Evolutionary conservation across 768 basidiomycete species (phyloP).

Genomic region (Hygrophoropsis aurantiaca): DNA sequence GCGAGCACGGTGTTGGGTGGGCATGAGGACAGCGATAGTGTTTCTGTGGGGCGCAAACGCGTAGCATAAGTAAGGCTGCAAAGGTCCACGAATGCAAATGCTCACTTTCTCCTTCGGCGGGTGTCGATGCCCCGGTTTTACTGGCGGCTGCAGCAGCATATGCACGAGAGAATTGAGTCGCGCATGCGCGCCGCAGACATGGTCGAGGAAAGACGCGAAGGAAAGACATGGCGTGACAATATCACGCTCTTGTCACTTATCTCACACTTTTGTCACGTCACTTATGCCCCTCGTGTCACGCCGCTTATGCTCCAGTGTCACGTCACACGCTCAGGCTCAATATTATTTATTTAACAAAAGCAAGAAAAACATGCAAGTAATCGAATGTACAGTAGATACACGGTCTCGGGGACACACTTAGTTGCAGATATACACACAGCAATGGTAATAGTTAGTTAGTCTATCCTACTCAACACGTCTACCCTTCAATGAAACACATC

Average conservation of each 20-base stretch:
- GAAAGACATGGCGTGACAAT: conserved; percentile 15
- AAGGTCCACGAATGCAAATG: neutral
- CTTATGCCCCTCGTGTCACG: too few species aligned
- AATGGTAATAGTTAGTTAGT: conserved; percentile 10
- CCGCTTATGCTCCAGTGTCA: too few species aligned
- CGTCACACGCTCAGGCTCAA: too few species aligned
- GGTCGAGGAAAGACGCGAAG: conserved; percentile 9
- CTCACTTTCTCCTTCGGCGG: neutral
- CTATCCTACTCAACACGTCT: too few species aligned
- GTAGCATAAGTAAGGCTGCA: too few species aligned
- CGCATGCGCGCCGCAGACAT: conserved; percentile 10
- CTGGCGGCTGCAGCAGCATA: conserved; percentile 10
- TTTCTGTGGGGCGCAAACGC: conserved; percentile 13
- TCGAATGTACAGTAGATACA: conserved; percentile 22
- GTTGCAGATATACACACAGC: conserved; percentile 6
- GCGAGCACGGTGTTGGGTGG: conserved; percentile 68
- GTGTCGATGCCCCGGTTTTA: conserved; percentile 3
- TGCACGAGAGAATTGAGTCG: conserved; percentile 10
- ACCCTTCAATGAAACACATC: too few species aligned
- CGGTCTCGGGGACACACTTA: conserved; percentile 7
- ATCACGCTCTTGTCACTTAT: too few species aligned
- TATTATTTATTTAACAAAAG: too few species aligned
- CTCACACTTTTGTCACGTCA: too few species aligned
- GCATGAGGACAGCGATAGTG: conserved; percentile 63
- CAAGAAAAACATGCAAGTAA: conserved; percentile 2